Evolutionary conservation across 495 filamentous ascomycete genomes (phyloP).

Genomic region (Aspergillus mulundensis): DNA sequence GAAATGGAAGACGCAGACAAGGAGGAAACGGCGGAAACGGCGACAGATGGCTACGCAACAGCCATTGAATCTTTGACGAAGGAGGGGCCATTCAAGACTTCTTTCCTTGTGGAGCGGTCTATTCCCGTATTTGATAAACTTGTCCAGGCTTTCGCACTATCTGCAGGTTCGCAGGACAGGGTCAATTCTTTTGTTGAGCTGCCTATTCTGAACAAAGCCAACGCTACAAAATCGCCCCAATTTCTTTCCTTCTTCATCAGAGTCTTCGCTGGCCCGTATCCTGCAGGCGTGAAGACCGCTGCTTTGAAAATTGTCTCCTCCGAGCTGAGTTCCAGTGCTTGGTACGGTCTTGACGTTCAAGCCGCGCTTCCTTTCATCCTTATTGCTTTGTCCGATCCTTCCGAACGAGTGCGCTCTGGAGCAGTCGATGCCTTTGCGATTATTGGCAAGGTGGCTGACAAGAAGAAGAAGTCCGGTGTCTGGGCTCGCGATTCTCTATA

Average conservation of each 20-base stretch:
- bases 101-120: constrained; percentile 34
- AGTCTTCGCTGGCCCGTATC: constrained; percentile 68
- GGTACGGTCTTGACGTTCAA: constrained; percentile 62
- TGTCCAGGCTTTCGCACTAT: constrained; percentile 59
- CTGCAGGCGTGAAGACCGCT: constrained; percentile 59
- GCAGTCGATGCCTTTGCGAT: constrained; percentile 59
- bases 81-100: constrained; percentile 25
- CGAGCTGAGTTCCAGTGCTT: constrained; percentile 46
- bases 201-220: constrained; percentile 52
- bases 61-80: constrained; percentile 32
- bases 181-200: constrained; percentile 55
- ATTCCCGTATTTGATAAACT: constrained; percentile 51
- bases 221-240: constrained; percentile 55
- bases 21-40: no score
- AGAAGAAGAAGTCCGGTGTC: constrained; percentile 26
- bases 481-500: constrained; percentile 59
- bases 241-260: constrained; percentile 73
- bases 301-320: constrained; percentile 60
- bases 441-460: constrained; percentile 47
- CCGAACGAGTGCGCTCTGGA: constrained; percentile 67
- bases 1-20: constrained; percentile 45
- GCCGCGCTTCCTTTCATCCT: constrained; percentile 73
- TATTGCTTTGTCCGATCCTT: constrained; percentile 66
- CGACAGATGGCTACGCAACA: constrained; percentile 36
- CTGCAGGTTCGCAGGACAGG: constrained; percentile 44